Conservation (phyloP, 352 stramenopile species). For the Phytophthora capsici region DNA sequence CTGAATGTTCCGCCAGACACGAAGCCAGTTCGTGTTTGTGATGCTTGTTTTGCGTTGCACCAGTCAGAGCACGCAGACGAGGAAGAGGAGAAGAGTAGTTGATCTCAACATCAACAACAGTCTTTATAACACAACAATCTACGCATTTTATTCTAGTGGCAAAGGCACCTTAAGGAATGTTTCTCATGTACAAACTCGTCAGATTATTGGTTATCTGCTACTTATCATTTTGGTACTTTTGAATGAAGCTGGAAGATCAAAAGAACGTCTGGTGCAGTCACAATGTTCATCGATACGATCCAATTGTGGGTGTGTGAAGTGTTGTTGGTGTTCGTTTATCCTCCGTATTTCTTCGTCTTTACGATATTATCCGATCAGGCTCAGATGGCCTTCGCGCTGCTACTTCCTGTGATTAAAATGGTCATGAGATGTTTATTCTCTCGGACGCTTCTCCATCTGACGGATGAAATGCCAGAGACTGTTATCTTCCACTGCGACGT, state of each 20-base stretch:
- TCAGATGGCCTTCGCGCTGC: background rate
- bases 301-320: conserved; percentile 16
- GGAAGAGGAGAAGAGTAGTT: too few species aligned
- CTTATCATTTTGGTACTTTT: too few species aligned
- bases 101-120: too few species aligned
- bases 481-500: conserved; percentile 10
- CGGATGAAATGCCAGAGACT: background rate
- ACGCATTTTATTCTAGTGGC: too few species aligned
- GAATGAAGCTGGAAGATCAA: conserved; percentile 12
- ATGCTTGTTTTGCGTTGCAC: too few species aligned
- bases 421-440: conserved; percentile 5
- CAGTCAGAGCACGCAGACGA: too few species aligned
- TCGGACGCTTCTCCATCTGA: background rate
- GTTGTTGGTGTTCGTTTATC: background rate
- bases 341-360: background rate
- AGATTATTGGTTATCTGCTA: too few species aligned
- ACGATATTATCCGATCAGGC: background rate
- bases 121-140: too few species aligned
- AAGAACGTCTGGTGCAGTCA: background rate
- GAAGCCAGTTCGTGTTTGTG: too few species aligned
- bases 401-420: background rate
- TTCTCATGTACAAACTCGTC: too few species aligned
- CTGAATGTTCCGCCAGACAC: too few species aligned
- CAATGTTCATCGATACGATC: conserved; percentile 9
- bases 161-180: too few species aligned